phyloP scores from a whole-genome alignment of 208 protist species.

The Perkinsela sp. region DNA sequence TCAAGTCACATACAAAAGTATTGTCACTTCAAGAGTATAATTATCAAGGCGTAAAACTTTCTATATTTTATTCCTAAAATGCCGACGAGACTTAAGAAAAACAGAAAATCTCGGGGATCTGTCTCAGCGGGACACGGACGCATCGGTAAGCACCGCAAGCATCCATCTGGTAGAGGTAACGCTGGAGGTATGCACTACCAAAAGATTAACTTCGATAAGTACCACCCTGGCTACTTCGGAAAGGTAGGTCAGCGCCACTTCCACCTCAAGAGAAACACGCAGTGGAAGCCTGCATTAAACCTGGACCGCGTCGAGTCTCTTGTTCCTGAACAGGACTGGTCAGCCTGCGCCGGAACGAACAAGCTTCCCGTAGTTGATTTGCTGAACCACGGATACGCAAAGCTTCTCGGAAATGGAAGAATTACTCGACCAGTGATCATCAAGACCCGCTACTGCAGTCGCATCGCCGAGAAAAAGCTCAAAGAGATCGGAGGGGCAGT shows the following conservation, averaged over 20 bases:
- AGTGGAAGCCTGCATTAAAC: slow-evolving; percentile 89
- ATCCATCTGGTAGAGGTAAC: slow-evolving; percentile 98
- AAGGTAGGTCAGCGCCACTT: slow-evolving; percentile 99
- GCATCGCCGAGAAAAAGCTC: slow-evolving; percentile 97
- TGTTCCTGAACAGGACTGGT: slow-evolving; percentile 63
- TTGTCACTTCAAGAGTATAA: too few relatives aligned
- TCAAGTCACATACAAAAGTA: too few relatives aligned
- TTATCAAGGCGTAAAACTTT: too few relatives aligned
- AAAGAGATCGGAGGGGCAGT: slow-evolving; percentile 90
- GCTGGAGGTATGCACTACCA: slow-evolving; percentile 97
- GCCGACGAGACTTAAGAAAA: slow-evolving; percentile 68
- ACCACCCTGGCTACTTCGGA: slow-evolving; percentile 99
- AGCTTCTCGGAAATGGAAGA: slow-evolving; percentile 94
- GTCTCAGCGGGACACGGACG: slow-evolving; percentile 67
- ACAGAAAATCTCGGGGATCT: slow-evolving; percentile 63
- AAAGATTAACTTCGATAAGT: slow-evolving; percentile 97
- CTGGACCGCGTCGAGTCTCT: slow-evolving; percentile 93
- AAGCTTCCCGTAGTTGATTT: slow-evolving; percentile 94
- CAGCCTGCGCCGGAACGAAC: slow-evolving; percentile 31
- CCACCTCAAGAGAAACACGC: slow-evolving; percentile 63
- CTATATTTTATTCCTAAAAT: too few relatives aligned
- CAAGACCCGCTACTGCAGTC: slow-evolving; percentile 94
- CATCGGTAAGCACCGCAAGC: slow-evolving; percentile 97
- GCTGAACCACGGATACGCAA: slow-evolving; percentile 81
- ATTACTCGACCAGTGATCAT: slow-evolving; percentile 95